Evolutionary conservation across 2,329 filamentous ascomycete genomes (phyloP).

Genomic region (Geoglossum cookeanum): DNA sequence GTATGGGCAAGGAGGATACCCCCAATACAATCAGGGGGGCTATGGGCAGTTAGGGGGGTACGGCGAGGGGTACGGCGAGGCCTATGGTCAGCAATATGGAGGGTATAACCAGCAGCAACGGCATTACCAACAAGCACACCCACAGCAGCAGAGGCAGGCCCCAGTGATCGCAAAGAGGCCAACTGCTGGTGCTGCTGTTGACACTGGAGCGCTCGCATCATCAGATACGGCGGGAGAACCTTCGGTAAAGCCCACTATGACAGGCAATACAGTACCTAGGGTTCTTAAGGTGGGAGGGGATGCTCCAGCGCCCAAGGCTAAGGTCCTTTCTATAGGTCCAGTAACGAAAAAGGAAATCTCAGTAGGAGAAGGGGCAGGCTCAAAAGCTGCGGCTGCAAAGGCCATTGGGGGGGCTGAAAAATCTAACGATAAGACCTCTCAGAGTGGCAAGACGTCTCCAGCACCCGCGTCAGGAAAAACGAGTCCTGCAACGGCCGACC

Average conservation of each 20-base stretch:
- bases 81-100: constrained; percentile 17
- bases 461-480: constrained; percentile 49
- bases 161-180: constrained; percentile 47
- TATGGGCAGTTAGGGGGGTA: constrained; percentile 28
- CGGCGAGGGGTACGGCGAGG: constrained; percentile 29
- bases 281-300: constrained; percentile 40
- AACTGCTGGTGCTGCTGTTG: constrained; percentile 10
- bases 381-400: constrained; percentile 73
- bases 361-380: constrained; percentile 40
- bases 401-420: constrained; percentile 74
- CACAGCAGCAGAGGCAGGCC: constrained; percentile 27
- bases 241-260: constrained; percentile 19
- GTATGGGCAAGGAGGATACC: constrained; percentile 11
- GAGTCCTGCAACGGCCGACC: constrained; percentile 47
- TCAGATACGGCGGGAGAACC: not conserved
- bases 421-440: constrained; percentile 31
- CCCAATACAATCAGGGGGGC: constrained; percentile 28
- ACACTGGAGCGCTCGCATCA: not conserved
- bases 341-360: constrained; percentile 20
- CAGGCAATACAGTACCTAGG: constrained; percentile 28
- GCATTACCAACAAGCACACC: constrained; percentile 20
- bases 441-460: constrained; percentile 58
- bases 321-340: constrained; percentile 56
- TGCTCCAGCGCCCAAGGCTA: constrained; percentile 37
- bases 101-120: constrained; percentile 24